Base-by-base conservation (phyloP, 2,329 filamentous ascomycete genomes). In the Pezicula rhizophila region DNA sequence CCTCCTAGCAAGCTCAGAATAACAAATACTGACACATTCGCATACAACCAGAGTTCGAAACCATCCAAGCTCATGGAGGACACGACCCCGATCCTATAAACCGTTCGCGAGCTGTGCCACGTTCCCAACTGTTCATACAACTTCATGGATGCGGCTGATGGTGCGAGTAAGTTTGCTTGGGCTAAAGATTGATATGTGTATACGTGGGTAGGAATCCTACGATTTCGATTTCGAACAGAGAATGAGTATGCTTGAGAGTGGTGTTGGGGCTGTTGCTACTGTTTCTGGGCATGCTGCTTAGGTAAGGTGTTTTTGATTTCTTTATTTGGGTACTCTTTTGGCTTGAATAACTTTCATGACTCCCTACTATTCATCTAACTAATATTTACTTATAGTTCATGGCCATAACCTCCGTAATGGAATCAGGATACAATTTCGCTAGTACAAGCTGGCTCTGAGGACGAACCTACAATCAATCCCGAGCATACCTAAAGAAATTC, bases 151-250 rank as follows among this genome's bases (percentile, higher is more conserved):
- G 84, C 79, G 17, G 82, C 80, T 39, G 83, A 86, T 60, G 83
- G 79, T 50, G 83, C 82, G 39, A 74, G 80, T 59, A 78, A 87
- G 33, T 87, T 86, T 61, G 80, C 80, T 56, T 79, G 86, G 63
- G 83, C 85, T 63, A 81, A 86, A 62, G 80, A 82, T 60, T 83
- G 83, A 61, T 86, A 87, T 66, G 84, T 87, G 61, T 87, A 87
- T 70, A 82, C 76, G 57, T 79, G 83, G 49, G 39, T 28, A 20
- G 34, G 41, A 25, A 77, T 72, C 80, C 82, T 1, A 85, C 82
- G 0, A 79, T 84, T 47, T 82, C 82, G 61, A 82, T 86, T 4
- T 87, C 48, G 83, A 87, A 65, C 82, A 85, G 66, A 76, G 82
- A 39, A 77, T 85, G 48, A 80, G 82, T 28, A 80, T 80, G 28